phyloP scores from a whole-genome alignment of 495 filamentous ascomycete species.

The Penicillium pancosmium region DNA sequence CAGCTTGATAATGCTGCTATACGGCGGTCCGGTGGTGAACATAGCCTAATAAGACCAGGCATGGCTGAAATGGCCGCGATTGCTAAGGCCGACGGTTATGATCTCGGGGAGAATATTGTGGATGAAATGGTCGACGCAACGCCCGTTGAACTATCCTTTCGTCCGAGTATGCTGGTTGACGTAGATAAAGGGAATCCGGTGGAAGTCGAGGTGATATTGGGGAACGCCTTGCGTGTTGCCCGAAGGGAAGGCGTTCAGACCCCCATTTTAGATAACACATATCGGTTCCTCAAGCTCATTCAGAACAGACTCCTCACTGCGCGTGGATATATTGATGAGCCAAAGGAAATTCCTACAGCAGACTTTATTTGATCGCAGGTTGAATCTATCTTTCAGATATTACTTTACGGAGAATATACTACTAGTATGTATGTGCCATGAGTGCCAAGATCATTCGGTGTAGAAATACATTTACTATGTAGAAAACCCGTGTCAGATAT shows the following conservation, averaged over 20 bases:
- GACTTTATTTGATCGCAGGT: constrained; percentile 6
- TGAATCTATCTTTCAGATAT: no score
- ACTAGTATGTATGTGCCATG: background rate
- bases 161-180: constrained; percentile 23
- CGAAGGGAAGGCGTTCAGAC: constrained; percentile 11
- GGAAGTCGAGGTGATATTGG: constrained; percentile 23
- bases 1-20: constrained; percentile 21
- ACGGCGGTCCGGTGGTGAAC: constrained; percentile 7
- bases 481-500: background rate
- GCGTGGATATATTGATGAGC: constrained; percentile 16
- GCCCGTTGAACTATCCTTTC: constrained; percentile 17
- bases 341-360: constrained; percentile 4
- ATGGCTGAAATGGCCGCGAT: constrained; percentile 23
- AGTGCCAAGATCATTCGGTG: constrained; percentile 9
- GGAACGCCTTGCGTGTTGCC: constrained; percentile 19
- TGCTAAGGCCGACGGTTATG: constrained; percentile 20
- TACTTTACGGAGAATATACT: no score
- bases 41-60: constrained; percentile 18
- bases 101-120: constrained; percentile 12
- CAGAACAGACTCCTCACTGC: constrained; percentile 16
- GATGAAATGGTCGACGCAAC: constrained; percentile 14
- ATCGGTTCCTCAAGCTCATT: constrained; percentile 17
- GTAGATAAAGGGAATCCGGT: constrained; percentile 20
- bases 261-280: constrained; percentile 16
- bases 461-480: background rate